Evolutionary conservation across 1,139 yeast species (phyloP), one percentile per base, ranked within the genome.

Genomic region (Protomyces pachydermus): DNA sequence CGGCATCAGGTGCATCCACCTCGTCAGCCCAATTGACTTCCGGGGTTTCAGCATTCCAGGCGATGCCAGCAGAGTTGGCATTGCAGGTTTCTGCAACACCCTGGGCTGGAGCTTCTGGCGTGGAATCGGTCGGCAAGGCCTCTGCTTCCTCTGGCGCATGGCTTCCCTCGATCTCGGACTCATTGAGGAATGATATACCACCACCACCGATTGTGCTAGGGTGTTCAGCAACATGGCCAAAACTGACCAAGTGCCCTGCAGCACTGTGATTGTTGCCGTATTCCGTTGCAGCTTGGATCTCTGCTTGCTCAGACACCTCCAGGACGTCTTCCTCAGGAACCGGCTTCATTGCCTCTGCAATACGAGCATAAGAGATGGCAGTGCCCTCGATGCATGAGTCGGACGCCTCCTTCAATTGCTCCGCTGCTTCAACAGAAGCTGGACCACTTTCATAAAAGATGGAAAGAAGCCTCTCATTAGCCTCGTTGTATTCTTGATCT

Each of bases 401-500:
- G 2, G 67, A 62, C n/a, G 74, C 78, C 3, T 66, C 64, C 23
- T 60, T 67, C 56, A 76, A 71, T 60, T 70, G 70, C 38, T 69
- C 72, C n/a, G 74, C 71, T n/a, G 75, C 74, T 18, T 66, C 71
- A 16, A 75, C 67, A 1, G 78, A 71, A 0, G 69, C 63, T 10
- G 73, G 76, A 52, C 74, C 75, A 12, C 77, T 79, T 10, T 65
- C 65, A 64, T 76, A 76, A 20, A 76, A 70, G 55, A 67, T 61
- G 50, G 70, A 71, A 61, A 76, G 69, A 60, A 76, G 67, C 45
- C 67, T 67, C 66, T 75, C 78, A 39, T 75, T 69, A 3, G 76
- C 77, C n/a, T 68, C 68, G 6, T 71, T 71, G 62, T 23, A 58
- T 14, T 51, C 56, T 32, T 58, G 42, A 56, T 58, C 62, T 39